These are phyloP conservation scores for Quercus bicolor DNA, from an alignment of 306 rosid genomes.

Conservation along the genomic window DNA sequence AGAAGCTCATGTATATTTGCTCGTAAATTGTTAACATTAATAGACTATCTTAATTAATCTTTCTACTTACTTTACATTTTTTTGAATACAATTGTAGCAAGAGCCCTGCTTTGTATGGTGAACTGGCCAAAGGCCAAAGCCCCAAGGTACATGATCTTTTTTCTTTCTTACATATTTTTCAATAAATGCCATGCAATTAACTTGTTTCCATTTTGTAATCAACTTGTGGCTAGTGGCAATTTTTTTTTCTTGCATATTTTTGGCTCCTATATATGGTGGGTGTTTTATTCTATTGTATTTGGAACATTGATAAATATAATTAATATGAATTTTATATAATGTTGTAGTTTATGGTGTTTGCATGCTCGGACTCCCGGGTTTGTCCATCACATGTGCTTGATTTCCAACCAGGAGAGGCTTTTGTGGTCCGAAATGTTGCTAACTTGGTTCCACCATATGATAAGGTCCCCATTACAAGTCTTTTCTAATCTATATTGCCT, in stretches of 20 bases:
- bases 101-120: constrained; percentile 73
- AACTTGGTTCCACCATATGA: constrained; percentile 92
- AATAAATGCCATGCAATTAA: not conserved
- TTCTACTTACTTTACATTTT: not conserved
- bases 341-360: constrained; percentile 88
- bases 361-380: constrained; percentile 97
- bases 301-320: not conserved
- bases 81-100: constrained; percentile 35
- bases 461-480: constrained; percentile 35
- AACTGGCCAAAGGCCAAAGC: constrained; percentile 91
- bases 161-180: not conserved
- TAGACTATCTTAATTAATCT: constrained; percentile 9
- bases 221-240: not conserved
- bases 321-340: not conserved
- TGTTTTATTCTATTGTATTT: not conserved
- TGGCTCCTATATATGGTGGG: not conserved
- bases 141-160: constrained; percentile 53
- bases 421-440: constrained; percentile 93
- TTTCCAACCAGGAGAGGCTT: constrained; percentile 98
- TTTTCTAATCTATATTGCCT: not conserved
- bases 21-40: not conserved
- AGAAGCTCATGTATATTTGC: not conserved
- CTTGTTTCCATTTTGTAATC: no score
- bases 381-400: constrained; percentile 95
- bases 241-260: not conserved